These are phyloP conservation scores for Paramecium bursaria DNA, from an alignment of 73 alveolate species.

Conservation along the genomic window DNA sequence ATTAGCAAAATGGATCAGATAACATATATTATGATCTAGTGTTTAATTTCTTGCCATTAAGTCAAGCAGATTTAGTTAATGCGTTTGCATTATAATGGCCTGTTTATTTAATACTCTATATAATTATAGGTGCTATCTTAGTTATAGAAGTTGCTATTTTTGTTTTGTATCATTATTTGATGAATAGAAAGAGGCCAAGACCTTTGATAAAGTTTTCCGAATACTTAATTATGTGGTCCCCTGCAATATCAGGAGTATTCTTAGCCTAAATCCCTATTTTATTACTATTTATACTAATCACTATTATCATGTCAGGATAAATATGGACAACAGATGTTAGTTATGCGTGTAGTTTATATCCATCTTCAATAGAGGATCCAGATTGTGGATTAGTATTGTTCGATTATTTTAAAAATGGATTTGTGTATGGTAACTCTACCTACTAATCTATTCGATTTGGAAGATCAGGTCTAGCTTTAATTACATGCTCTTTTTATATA, in stretches of 20 bases:
- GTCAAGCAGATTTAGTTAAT: conserved; percentile 37
- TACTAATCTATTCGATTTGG: not conserved
- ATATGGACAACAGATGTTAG: conserved; percentile 33
- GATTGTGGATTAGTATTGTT: conserved; percentile 54
- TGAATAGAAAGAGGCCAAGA: conserved; percentile 57
- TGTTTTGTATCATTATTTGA: conserved; percentile 28
- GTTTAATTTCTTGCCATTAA: conserved; percentile 5
- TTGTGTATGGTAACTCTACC: not conserved
- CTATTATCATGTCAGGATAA: conserved; percentile 24
- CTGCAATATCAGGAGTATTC: not conserved
- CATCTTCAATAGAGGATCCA: conserved; percentile 18
- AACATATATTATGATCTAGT: conserved; percentile 2
- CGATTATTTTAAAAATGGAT: conserved; percentile 26
- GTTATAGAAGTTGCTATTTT: conserved; percentile 9
- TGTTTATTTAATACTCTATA: conserved; percentile 28
- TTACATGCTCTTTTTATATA: not conserved
- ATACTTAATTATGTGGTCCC: not conserved
- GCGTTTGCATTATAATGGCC: conserved; percentile 56
- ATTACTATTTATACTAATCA: not conserved
- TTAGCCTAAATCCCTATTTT: conserved; percentile 35
- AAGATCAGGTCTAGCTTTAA: conserved; percentile 16
- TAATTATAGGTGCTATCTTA: conserved; percentile 39
- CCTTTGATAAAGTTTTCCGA: conserved; percentile 5
- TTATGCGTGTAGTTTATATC: not conserved
- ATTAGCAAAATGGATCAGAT: conserved; percentile 5